A percentile compares a stretch with the other conserved stretches of the same genome.
phyloP scores from a whole-genome alignment of 345 rosid genomes.

The Boechera retrofracta region DNA sequence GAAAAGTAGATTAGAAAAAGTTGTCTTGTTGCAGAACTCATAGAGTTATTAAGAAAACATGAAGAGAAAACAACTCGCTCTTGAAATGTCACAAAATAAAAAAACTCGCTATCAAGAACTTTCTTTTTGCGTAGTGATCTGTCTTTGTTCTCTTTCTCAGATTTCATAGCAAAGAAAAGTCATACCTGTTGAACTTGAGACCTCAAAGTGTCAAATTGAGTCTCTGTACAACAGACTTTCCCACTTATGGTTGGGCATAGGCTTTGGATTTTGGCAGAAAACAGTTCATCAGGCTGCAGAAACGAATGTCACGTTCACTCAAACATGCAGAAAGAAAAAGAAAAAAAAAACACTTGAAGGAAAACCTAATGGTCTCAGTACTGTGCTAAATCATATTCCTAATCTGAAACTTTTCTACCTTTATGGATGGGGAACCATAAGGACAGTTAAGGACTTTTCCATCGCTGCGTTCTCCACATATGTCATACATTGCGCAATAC shows the following conservation, averaged over 20 bases:
- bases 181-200: conserved; percentile 92
- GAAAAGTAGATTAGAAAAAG: conserved; percentile 16
- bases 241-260: conserved; percentile 91
- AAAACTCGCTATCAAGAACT: not conserved
- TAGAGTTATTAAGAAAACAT: conserved; percentile 9
- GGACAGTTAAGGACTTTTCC: conserved; percentile 94
- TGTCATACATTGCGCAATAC: conserved; percentile 93
- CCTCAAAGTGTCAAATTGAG: conserved; percentile 85
- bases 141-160: conserved; percentile 10
- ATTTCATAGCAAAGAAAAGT: conserved; percentile 9
- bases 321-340: not conserved
- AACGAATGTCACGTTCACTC: conserved; percentile 17
- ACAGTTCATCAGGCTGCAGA: conserved; percentile 81
- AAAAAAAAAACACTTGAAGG: not conserved
- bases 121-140: not conserved
- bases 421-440: conserved; percentile 66
- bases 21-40: conserved; percentile 10
- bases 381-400: not conserved
- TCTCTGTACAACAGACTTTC: conserved; percentile 90
- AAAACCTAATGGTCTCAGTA: not conserved
- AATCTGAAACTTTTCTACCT: conserved; percentile 49
- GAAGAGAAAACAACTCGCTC: not conserved
- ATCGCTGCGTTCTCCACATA: conserved; percentile 87
- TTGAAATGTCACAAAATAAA: not conserved
- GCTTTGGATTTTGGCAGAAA: conserved; percentile 94